Evolutionary conservation across 2,329 filamentous ascomycete genomes (phyloP).

Genomic region (Trichoderma lentiforme): DNA sequence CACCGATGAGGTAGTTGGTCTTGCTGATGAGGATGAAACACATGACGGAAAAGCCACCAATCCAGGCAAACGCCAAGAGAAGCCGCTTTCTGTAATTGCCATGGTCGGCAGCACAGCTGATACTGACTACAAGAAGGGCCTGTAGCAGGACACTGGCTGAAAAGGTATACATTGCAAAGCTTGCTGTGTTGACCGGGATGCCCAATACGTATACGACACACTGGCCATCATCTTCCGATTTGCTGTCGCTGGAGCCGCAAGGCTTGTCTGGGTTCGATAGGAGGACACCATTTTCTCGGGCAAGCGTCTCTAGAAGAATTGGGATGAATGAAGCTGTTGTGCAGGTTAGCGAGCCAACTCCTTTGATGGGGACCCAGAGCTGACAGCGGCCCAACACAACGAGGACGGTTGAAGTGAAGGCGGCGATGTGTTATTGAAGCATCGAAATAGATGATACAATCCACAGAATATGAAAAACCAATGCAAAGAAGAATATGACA

Average conservation of each 20-base stretch:
- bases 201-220: conserved; percentile 83
- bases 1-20: conserved; percentile 74
- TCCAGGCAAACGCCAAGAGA: conserved; percentile 77
- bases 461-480: not conserved
- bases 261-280: conserved; percentile 71
- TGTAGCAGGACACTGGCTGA: conserved; percentile 88
- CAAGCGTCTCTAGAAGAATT: conserved; percentile 89
- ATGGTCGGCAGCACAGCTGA: conserved; percentile 94
- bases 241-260: conserved; percentile 64
- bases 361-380: not conserved
- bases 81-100: conserved; percentile 88
- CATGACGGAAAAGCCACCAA: conserved; percentile 82
- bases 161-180: conserved; percentile 98
- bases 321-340: conserved; percentile 83
- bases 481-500: not conserved
- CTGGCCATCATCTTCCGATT: conserved; percentile 54
- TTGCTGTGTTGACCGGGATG: conserved; percentile 87
- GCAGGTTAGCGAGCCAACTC: not conserved
- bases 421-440: not conserved
- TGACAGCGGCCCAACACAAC: not conserved
- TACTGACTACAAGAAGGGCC: conserved; percentile 87
- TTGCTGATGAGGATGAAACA: conserved; percentile 77
- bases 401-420: not conserved
- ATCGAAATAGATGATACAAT: not conserved
- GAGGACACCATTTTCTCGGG: conserved; percentile 86